Evolutionary conservation across 108 stramenopile genomes (phyloP).

Genomic region (Cylindrotheca closterium): DNA sequence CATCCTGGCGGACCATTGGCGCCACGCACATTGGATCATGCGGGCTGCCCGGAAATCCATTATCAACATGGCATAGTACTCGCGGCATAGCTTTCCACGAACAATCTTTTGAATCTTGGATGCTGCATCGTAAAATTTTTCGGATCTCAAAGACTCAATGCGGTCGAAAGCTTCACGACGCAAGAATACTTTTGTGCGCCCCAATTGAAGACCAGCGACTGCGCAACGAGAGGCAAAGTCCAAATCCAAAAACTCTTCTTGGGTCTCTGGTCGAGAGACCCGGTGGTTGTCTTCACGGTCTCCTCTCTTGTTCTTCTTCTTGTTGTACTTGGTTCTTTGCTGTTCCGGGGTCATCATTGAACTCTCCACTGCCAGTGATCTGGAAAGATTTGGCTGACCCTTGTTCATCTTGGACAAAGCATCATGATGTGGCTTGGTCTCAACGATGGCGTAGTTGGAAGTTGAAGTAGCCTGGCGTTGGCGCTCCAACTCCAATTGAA

Average conservation of each 20-base stretch:
- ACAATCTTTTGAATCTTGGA: conserved; percentile 69
- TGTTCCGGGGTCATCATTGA: conserved; percentile 69
- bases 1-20: conserved; percentile 41
- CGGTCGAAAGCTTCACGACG: conserved; percentile 88
- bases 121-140: conserved; percentile 65
- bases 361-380: conserved; percentile 63
- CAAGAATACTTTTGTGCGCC: conserved; percentile 88
- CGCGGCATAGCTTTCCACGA: conserved; percentile 53
- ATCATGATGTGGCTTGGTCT: conserved; percentile 27
- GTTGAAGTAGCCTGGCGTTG: conserved; percentile 20
- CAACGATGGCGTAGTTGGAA: conserved; percentile 19
- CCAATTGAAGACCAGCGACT: conserved; percentile 84
- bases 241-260: conserved; percentile 61
- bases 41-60: conserved; percentile 30
- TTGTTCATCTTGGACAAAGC: conserved; percentile 27
- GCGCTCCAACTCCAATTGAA: conserved; percentile 39
- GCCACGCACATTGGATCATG: conserved; percentile 59
- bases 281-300: conserved; percentile 33
- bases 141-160: conserved; percentile 72
- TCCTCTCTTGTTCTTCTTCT: conserved; percentile 18
- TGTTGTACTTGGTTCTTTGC: conserved; percentile 34
- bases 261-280: conserved; percentile 58
- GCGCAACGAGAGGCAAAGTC: conserved; percentile 82
- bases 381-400: conserved; percentile 10
- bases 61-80: conserved; percentile 32